Percentiles rank a stretch among this genome's conserved stretches.
Conservation (phyloP, 148 eudicot genomes). For the Hydrangea macrophylla region DNA sequence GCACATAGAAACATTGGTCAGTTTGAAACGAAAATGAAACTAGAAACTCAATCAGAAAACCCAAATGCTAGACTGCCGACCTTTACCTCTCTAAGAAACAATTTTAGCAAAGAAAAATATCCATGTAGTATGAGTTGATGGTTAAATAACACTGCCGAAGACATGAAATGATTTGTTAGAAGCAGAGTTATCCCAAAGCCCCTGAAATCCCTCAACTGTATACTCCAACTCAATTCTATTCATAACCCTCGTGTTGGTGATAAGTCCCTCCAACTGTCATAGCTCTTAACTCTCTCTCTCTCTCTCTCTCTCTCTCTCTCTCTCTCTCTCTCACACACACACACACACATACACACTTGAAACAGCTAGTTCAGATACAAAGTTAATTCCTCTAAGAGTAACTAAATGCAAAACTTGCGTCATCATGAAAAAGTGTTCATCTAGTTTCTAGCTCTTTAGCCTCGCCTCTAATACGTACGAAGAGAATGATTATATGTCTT, state of each 20-base stretch:
- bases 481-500: background rate
- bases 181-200: background rate
- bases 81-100: background rate
- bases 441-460: background rate
- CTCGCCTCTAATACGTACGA: background rate
- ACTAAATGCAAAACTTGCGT: background rate
- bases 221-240: background rate
- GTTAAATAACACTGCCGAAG: background rate
- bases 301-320: too few species aligned
- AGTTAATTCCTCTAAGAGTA: background rate
- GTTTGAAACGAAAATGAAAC: too few species aligned
- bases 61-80: background rate
- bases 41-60: background rate
- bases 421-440: background rate
- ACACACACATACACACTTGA: too few species aligned
- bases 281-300: background rate
- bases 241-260: background rate
- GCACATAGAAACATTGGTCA: background rate
- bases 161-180: background rate
- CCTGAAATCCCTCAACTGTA: background rate
- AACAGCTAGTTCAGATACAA: background rate
- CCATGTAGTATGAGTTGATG: background rate
- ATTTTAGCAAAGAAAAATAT: too few species aligned
- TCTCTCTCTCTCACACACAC: background rate
- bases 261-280: background rate